Conservation (phyloP, 371 early-diverging fungal genomes). For the Caulochytrium protostelioides region DNA sequence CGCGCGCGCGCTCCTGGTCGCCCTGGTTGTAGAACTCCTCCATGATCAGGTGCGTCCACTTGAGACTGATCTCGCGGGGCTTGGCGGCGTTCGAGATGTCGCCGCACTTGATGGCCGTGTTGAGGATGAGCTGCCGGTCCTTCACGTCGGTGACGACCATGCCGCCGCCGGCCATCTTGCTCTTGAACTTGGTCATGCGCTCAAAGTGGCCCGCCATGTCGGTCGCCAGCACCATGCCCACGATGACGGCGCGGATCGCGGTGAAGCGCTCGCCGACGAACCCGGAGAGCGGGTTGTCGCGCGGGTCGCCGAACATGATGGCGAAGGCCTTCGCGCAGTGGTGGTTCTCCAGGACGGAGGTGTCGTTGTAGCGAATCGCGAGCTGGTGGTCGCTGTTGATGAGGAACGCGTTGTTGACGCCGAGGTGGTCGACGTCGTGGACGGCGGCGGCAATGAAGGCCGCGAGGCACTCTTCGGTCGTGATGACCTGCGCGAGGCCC, state of each 20-base stretch:
- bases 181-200: constrained; percentile 20
- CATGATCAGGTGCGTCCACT: constrained; percentile 18
- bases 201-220: constrained; percentile 25
- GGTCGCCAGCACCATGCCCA: constrained; percentile 33
- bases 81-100: constrained; percentile 33
- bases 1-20: constrained; percentile 20
- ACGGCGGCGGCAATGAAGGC: constrained; percentile 22
- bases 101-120: constrained; percentile 24
- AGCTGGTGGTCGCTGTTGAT: constrained; percentile 13
- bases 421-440: constrained; percentile 26
- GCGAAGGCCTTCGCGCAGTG: constrained; percentile 21
- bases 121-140: constrained; percentile 19
- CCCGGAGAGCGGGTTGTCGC: too few species aligned
- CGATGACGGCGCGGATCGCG: constrained; percentile 15
- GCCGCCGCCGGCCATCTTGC: constrained; percentile 7
- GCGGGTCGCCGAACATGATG: too few species aligned
- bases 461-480: constrained; percentile 11
- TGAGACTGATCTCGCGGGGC: constrained; percentile 14
- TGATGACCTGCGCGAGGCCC: constrained; percentile 15
- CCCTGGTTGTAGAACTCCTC: constrained; percentile 27
- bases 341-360: constrained; percentile 29
- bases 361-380: constrained; percentile 31
- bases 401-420: constrained; percentile 21
- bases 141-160: constrained; percentile 1
- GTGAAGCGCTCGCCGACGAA: too few species aligned